Base-by-base conservation (phyloP, 1,284 basidiomycete genomes). In the Ustilago sp. region DNA sequence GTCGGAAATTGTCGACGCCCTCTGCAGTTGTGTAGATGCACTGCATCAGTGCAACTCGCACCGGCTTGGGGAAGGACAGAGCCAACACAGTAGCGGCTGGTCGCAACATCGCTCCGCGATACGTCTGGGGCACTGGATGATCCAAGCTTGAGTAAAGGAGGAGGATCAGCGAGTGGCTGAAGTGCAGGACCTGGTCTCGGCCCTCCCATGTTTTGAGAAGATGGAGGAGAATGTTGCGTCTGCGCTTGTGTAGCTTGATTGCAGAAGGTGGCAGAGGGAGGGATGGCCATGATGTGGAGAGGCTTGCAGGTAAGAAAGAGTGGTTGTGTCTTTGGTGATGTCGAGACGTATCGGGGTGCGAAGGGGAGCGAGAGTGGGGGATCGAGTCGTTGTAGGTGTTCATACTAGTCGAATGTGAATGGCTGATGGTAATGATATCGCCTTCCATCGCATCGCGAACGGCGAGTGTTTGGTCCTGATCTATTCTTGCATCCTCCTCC, bases 121-220 rank as follows among this genome's bases (percentile, higher is more conserved):
- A 64, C 12, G 67, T 74, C 4, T 58, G 60, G 2, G 75, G 70
- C 0, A 64, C 57, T 0, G 63, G 70, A 53, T 74, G 59, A 36
- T 74, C 60, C 11, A 77, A 52, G 6, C 70, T 61, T 1, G 75
- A 70, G 45, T 74, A 73, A 17, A 77, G 64, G 0, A 77, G 36
- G 17, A 77, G 70, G 15, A 77, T 59, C 28, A 77, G 50, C 12
- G 75, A 73, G 57, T 77, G 75, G 31, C 48, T 58, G 34, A 77
- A 59, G 8, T 77, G 70, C 4, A 73, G 48, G 9, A 73, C 47
- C n/a, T 73, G 69, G n/a, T 77, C 75, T 0, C 75, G 59, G 2
- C 75, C 75, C 34, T 77, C 67, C 63, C 70, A 73, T 1, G 70
- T 69, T 47, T 77, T 77, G 43, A 77, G 70, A 23, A 77, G 48